Evolutionary conservation across 2,329 filamentous ascomycete species (phyloP).

Genomic region (Fusarium sp.): DNA sequence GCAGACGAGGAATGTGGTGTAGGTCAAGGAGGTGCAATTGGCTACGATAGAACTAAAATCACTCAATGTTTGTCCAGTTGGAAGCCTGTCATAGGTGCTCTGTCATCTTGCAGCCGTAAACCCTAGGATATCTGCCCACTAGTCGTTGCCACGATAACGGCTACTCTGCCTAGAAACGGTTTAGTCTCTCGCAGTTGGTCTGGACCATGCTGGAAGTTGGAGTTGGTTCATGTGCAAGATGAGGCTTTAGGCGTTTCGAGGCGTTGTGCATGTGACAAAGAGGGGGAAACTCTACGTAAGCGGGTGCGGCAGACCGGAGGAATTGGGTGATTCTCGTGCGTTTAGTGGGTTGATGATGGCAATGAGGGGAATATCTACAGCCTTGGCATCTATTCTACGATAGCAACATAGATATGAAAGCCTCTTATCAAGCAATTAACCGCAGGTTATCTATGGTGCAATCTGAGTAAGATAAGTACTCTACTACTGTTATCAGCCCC

Average conservation of each 20-base stretch:
- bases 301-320: not conserved
- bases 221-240: not conserved
- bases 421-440: too few species aligned
- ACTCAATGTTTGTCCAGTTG: constrained; percentile 1
- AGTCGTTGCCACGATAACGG: not conserved
- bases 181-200: not conserved
- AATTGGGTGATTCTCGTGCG: not conserved
- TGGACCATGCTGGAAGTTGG: constrained; percentile 4
- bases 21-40: constrained; percentile 3
- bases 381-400: not conserved
- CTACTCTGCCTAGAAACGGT: not conserved
- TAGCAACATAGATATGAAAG: too few species aligned
- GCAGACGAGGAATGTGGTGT: constrained; percentile 19
- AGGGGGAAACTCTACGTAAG: constrained; percentile 1
- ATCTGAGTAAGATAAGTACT: too few species aligned
- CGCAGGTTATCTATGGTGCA: too few species aligned
- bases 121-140: not conserved
- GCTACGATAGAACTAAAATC: not conserved
- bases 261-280: constrained; percentile 25
- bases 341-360: not conserved
- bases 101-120: constrained; percentile 15
- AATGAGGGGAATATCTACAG: not conserved
- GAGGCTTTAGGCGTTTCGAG: constrained; percentile 6
- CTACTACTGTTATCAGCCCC: constrained; percentile 6
- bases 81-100: not conserved